Evolutionary conservation across 2,329 filamentous ascomycete species (phyloP).

Genomic region (Plenodomus tracheiphilus): DNA sequence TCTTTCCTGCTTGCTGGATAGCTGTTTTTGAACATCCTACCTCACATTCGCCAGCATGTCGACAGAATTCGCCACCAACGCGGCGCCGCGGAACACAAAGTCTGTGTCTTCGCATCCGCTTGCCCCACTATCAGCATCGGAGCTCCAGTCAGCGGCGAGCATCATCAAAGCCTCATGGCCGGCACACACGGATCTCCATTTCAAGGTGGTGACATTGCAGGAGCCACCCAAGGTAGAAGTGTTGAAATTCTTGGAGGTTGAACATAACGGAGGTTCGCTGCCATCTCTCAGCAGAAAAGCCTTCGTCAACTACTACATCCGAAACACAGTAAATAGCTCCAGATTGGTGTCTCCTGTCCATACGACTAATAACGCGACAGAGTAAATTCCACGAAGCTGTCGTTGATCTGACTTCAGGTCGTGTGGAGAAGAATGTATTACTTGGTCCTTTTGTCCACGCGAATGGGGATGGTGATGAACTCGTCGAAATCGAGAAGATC

Average conservation of each 20-base stretch:
- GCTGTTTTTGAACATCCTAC: not conserved
- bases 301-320: conserved; percentile 62
- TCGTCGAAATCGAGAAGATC: conserved; percentile 60
- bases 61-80: conserved; percentile 30
- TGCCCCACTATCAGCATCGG: conserved; percentile 60
- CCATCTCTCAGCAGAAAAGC: conserved; percentile 59
- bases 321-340: conserved; percentile 58
- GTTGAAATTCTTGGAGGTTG: conserved; percentile 65
- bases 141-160: conserved; percentile 57
- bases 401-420: conserved; percentile 56
- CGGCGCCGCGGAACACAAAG: conserved; percentile 25
- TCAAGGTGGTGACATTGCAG: conserved; percentile 69
- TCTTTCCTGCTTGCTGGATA: not conserved
- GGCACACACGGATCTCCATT: conserved; percentile 58
- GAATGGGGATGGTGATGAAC: conserved; percentile 62
- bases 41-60: conserved; percentile 23
- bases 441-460: conserved; percentile 62
- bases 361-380: conserved; percentile 38
- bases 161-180: conserved; percentile 61
- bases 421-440: conserved; percentile 61
- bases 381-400: conserved; percentile 66
- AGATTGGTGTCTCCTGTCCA: not conserved
- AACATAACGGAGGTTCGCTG: conserved; percentile 56
- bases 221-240: conserved; percentile 65
- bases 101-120: conserved; percentile 56